Evolutionary conservation across 768 basidiomycete species (phyloP).

Genomic region (Auriscalpium vulgare): DNA sequence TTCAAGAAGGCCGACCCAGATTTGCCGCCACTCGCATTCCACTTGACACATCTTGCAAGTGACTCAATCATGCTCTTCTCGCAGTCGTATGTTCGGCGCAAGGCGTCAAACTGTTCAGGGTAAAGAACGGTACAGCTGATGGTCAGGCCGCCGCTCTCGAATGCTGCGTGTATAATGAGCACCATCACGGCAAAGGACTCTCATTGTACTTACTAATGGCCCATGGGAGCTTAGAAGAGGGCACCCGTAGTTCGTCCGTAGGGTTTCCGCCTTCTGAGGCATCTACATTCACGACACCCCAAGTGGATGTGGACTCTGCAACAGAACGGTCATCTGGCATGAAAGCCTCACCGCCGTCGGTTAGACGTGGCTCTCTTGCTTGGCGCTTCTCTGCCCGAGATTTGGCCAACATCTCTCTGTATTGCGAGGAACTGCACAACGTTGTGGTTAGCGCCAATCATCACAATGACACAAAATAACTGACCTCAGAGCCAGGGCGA

Average conservation of each 20-base stretch:
- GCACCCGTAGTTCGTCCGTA: conserved; percentile 66
- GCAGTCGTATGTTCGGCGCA: conserved; percentile 88
- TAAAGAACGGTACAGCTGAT: conserved; percentile 94
- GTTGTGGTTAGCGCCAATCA: no score
- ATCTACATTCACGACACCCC: conserved; percentile 88
- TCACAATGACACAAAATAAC: conserved; percentile 15
- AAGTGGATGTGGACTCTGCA: conserved; percentile 80
- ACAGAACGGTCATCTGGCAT: conserved; percentile 88
- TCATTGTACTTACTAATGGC: conserved; percentile 53
- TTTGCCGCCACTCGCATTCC: conserved; percentile 93
- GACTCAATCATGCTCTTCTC: conserved; percentile 93
- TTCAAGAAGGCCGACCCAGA: conserved; percentile 96
- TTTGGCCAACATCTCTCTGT: conserved; percentile 70
- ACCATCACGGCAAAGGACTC: not conserved
- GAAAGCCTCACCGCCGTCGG: conserved; percentile 73
- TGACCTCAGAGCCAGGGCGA: conserved; percentile 87
- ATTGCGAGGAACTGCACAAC: conserved; percentile 60
- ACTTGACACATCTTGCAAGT: conserved; percentile 88
- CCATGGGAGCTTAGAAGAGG: conserved; percentile 77
- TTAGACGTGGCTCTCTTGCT: conserved; percentile 43
- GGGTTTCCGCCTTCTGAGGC: conserved; percentile 56
- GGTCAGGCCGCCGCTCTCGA: conserved; percentile 82
- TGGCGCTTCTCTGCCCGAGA: conserved; percentile 73
- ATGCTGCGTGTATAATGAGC: conserved; percentile 41
- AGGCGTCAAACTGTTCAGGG: conserved; percentile 93